Conservation (phyloP, 2,329 filamentous ascomycete genomes). For the Clarireedia sp. region DNA sequence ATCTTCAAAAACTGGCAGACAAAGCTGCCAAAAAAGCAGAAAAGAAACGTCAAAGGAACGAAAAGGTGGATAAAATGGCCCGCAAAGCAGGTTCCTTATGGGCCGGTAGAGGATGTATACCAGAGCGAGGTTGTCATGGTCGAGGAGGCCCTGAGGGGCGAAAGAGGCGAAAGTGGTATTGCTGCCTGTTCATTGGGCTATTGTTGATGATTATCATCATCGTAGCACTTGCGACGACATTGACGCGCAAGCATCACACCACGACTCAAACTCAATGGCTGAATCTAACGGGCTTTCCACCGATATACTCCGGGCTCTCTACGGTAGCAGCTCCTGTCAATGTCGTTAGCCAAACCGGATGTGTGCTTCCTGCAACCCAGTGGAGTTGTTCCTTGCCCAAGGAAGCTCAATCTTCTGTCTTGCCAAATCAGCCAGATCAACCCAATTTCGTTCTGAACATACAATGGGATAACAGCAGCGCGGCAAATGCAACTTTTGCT, state of each 20-base stretch:
- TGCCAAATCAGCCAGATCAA: conserved; percentile 56
- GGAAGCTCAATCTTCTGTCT: conserved; percentile 58
- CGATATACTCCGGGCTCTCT: conserved; percentile 75
- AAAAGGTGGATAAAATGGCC: conserved; percentile 58
- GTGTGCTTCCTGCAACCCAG: conserved; percentile 62
- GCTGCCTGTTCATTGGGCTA: conserved; percentile 43
- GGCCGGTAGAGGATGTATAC: conserved; percentile 57
- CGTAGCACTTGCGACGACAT: conserved; percentile 49
- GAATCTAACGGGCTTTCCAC: conserved; percentile 78
- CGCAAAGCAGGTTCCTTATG: conserved; percentile 52
- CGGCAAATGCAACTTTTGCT: conserved; percentile 36
- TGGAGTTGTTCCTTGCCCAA: conserved; percentile 86
- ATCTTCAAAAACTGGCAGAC: conserved; percentile 6
- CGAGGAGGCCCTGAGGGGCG: conserved; percentile 55
- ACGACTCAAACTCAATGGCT: conserved; percentile 53
- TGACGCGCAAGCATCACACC: conserved; percentile 38
- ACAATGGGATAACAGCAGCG: conserved; percentile 55
- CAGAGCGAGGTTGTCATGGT: conserved; percentile 57
- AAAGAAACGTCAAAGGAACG: conserved; percentile 44
- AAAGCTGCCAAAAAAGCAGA: conserved; percentile 25
- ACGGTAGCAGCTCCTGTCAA: conserved; percentile 70
- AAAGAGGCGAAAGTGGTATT: conserved; percentile 52
- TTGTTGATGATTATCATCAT: conserved; percentile 49
- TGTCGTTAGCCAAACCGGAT: conserved; percentile 54
- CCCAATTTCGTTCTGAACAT: conserved; percentile 79